Conservation (phyloP, 139 green algal genomes). For the Tetradesmus obliquus region DNA sequence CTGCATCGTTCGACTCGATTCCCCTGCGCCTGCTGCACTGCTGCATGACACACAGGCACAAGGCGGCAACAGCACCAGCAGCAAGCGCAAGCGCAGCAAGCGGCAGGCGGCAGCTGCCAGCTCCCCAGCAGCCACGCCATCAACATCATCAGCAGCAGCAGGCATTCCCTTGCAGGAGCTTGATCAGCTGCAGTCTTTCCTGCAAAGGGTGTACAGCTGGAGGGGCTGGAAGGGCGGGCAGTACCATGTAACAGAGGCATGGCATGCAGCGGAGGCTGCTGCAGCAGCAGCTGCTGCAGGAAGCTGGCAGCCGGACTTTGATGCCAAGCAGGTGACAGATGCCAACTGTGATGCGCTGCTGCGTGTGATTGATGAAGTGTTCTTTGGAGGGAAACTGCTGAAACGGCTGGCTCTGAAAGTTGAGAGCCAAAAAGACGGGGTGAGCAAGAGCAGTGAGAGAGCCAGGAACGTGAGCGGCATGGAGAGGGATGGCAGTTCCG, state of each 20-base stretch:
- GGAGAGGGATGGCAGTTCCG: not conserved
- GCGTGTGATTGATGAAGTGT: not conserved
- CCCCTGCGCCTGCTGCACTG: not conserved
- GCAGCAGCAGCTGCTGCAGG: slow-evolving; percentile 11
- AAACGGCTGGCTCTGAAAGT: not conserved
- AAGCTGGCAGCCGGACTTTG: slow-evolving; percentile 28
- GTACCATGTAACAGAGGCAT: slow-evolving; percentile 20
- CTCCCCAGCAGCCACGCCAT: not conserved
- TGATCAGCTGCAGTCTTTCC: slow-evolving; percentile 7
- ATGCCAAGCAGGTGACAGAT: not conserved
- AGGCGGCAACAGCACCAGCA: not conserved
- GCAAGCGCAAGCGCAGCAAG: not conserved
- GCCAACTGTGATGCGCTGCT: not conserved
- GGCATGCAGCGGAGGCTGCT: slow-evolving; percentile 8
- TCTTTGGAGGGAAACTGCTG: slow-evolving; percentile 22
- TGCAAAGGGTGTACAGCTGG: slow-evolving; percentile 13
- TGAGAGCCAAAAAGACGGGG: not conserved
- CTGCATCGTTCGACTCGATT: too few species aligned
- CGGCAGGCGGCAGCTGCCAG: not conserved
- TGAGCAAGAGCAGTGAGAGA: not conserved
- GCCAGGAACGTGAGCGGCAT: too few species aligned
- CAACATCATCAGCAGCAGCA: not conserved
- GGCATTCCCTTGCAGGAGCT: slow-evolving; percentile 26
- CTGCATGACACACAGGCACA: not conserved
- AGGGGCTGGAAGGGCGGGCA: slow-evolving; percentile 3